Conservation (phyloP, 148 eudicot genomes). For the Fagopyrum tataricum region DNA sequence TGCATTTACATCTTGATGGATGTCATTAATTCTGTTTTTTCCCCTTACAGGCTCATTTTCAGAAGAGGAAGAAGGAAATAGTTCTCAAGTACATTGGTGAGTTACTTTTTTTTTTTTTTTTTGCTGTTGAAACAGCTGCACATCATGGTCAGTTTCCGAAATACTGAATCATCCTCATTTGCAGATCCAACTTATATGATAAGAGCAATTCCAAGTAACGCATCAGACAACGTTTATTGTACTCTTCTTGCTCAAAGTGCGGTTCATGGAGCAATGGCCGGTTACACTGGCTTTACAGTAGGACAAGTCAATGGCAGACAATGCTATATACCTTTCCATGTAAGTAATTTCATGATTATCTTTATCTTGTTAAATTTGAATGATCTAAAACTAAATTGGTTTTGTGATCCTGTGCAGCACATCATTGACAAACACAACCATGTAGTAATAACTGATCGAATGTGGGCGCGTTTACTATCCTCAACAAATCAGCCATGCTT, state of each 20-base stretch:
- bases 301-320: conserved; percentile 80
- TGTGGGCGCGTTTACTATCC: conserved; percentile 88
- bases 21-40: background rate
- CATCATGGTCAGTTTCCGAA: background rate
- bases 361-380: background rate
- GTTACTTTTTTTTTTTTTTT: conserved; percentile 5
- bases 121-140: background rate
- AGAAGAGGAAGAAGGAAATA: conserved; percentile 43
- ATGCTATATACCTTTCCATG: conserved; percentile 76
- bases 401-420: conserved; percentile 35
- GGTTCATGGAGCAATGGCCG: conserved; percentile 93
- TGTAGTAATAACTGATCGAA: conserved; percentile 75
- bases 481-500: conserved; percentile 57
- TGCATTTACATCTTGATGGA: background rate
- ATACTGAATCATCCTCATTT: background rate
- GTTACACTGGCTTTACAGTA: conserved; percentile 82
- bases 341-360: conserved; percentile 22
- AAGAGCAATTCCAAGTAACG: conserved; percentile 80
- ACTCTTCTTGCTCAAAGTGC: conserved; percentile 92
- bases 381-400: background rate
- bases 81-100: conserved; percentile 87
- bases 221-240: conserved; percentile 83
- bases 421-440: conserved; percentile 50
- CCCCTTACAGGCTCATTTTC: conserved; percentile 64
- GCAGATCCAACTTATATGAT: conserved; percentile 96